phyloP scores from a whole-genome alignment of 306 rosid species.

The Cucumis hystrix region DNA sequence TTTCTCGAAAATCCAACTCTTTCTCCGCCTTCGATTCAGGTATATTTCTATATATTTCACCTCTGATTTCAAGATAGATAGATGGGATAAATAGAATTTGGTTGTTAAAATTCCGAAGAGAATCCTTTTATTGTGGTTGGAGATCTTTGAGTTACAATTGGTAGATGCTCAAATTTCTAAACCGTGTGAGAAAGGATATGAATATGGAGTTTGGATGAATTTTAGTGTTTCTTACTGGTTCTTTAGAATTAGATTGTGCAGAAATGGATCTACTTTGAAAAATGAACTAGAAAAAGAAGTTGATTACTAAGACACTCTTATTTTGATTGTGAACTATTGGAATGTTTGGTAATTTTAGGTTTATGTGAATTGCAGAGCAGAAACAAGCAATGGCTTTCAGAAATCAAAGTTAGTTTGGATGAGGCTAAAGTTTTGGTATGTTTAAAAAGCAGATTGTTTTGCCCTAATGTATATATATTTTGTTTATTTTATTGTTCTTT shows the following conservation, averaged over 20 bases:
- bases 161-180: not conserved
- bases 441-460: not conserved
- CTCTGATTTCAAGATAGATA: not conserved
- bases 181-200: not conserved
- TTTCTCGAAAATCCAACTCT: slow-evolving; percentile 12
- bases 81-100: not conserved
- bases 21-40: slow-evolving; percentile 9
- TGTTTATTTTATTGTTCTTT: no score
- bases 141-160: not conserved
- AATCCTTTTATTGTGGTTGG: not conserved
- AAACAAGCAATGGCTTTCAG: not conserved
- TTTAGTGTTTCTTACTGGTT: not conserved
- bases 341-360: not conserved
- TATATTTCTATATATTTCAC: not conserved
- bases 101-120: not conserved
- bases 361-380: not conserved
- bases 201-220: not conserved
- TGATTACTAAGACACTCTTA: not conserved
- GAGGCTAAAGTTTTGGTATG: slow-evolving; percentile 12
- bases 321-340: not conserved
- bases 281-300: not conserved
- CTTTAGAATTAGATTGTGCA: not conserved
- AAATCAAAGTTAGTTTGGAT: slow-evolving; percentile 6
- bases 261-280: not conserved
- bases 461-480: no score